phyloP scores from a whole-genome alignment of 345 rosid genomes.

The Salix suchowensis region DNA sequence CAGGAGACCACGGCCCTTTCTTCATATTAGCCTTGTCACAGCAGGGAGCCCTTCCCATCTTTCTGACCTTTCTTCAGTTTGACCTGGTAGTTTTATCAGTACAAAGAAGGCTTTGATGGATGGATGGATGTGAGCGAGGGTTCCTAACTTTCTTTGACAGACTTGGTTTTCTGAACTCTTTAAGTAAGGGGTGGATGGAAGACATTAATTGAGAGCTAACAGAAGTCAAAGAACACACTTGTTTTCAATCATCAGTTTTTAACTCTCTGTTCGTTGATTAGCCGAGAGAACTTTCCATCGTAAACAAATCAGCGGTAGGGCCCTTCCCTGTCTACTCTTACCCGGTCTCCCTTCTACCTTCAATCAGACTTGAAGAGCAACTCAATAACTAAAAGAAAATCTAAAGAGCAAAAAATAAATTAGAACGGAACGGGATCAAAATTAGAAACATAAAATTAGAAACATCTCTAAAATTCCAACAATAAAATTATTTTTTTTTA shows the following conservation, averaged over 20 bases:
- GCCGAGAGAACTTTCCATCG: slow-evolving; percentile 25
- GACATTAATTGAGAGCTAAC: slow-evolving; percentile 8
- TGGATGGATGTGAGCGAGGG: neutral
- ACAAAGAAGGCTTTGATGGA: neutral
- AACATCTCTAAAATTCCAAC: too few relatives aligned
- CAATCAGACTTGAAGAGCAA: neutral
- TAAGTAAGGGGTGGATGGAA: neutral
- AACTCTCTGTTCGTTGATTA: neutral
- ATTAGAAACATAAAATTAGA: too few relatives aligned
- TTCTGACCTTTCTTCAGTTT: slow-evolving; percentile 1
- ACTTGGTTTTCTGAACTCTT: slow-evolving; percentile 1
- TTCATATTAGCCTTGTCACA: slow-evolving; percentile 28
- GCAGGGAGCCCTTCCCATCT: slow-evolving; percentile 34
- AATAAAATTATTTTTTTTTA: too few relatives aligned
- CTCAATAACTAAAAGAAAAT: too few relatives aligned
- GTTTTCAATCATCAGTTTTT: slow-evolving; percentile 19
- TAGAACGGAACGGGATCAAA: too few relatives aligned
- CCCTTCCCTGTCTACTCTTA: slow-evolving; percentile 6
- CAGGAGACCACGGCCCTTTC: slow-evolving; percentile 35
- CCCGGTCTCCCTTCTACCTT: neutral
- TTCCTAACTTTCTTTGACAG: neutral
- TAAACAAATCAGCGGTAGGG: slow-evolving; percentile 9
- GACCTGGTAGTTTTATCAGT: neutral
- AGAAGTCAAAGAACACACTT: slow-evolving; percentile 38
- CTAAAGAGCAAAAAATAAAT: too few relatives aligned